These are phyloP conservation scores for Protomyces inouyei DNA, from an alignment of 1,139 yeast genomes.

Conservation along the genomic window DNA sequence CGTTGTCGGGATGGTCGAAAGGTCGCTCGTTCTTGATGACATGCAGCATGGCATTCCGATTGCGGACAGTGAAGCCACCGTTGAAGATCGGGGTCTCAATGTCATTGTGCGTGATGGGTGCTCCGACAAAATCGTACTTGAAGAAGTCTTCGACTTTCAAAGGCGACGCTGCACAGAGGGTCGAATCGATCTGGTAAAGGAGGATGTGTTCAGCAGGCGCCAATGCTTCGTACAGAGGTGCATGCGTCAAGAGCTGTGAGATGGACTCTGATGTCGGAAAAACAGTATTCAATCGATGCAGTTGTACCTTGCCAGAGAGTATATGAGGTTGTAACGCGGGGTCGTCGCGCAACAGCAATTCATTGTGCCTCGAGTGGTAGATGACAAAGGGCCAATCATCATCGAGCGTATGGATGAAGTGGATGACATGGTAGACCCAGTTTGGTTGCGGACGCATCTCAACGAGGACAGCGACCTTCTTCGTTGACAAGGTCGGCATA, in stretches of 20 bases:
- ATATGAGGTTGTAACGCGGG: not conserved
- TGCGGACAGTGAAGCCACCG: slow-evolving; percentile 16
- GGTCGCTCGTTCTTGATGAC: slow-evolving; percentile 7
- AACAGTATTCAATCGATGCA: not conserved
- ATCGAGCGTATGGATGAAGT: slow-evolving; percentile 4
- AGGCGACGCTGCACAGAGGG: slow-evolving; percentile 11
- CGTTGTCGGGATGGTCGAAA: slow-evolving; percentile 2
- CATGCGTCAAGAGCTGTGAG: not conserved
- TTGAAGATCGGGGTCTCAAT: not conserved
- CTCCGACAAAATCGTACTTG: slow-evolving; percentile 17
- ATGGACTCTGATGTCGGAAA: not conserved
- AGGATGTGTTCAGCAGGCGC: slow-evolving; percentile 20
- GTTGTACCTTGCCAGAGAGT: slow-evolving; percentile 3
- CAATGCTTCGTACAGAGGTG: slow-evolving; percentile 10
- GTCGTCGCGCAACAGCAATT: not conserved
- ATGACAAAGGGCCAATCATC: slow-evolving; percentile 20
- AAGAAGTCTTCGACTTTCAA: slow-evolving; percentile 10
- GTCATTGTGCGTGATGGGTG: not conserved
- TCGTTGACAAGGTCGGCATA: not conserved
- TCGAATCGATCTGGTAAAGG: slow-evolving; percentile 10
- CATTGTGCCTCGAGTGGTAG: slow-evolving; percentile 15
- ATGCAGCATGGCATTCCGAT: slow-evolving; percentile 5
- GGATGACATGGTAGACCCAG: slow-evolving; percentile 1
- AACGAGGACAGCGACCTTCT: slow-evolving; percentile 10
- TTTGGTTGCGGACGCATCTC: slow-evolving; percentile 10